Evolutionary conservation across 441 rosid genomes (phyloP).

Genomic region (Arabidopsis lyrata): DNA sequence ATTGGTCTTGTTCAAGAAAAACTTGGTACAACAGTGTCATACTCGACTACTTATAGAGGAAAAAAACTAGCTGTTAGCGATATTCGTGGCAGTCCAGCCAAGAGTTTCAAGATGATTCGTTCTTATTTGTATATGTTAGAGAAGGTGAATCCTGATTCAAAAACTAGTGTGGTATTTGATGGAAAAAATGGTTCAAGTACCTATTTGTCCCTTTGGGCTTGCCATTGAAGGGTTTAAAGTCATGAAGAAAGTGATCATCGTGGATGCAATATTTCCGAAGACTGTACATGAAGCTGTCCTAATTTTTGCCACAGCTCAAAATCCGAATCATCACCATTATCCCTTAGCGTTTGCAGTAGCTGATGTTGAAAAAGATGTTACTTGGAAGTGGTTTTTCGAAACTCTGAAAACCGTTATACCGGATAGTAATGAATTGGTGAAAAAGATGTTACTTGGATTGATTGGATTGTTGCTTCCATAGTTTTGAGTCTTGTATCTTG

Average conservation of each 20-base stretch:
- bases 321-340: not conserved
- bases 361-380: not conserved
- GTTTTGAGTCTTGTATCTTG: too few relatives aligned
- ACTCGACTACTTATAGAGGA: not conserved
- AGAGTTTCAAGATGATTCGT: not conserved
- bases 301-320: not conserved
- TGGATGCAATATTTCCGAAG: not conserved
- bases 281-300: not conserved
- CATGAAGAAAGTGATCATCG: not conserved
- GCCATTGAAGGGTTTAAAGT: not conserved
- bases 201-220: not conserved
- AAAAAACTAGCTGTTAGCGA: not conserved
- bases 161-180: not conserved
- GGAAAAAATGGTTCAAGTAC: not conserved
- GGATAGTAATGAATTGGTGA: not conserved
- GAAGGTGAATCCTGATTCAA: not conserved
- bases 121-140: conserved; percentile 13
- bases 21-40: too few relatives aligned
- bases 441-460: too few relatives aligned
- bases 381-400: not conserved
- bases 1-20: too few relatives aligned
- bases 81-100: not conserved
- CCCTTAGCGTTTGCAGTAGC: not conserved
- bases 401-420: not conserved
- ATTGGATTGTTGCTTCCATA: too few relatives aligned